These are phyloP conservation scores for Raffaelea ambrosiae DNA, from an alignment of 2,329 filamentous ascomycete genomes.

Conservation along the genomic window DNA sequence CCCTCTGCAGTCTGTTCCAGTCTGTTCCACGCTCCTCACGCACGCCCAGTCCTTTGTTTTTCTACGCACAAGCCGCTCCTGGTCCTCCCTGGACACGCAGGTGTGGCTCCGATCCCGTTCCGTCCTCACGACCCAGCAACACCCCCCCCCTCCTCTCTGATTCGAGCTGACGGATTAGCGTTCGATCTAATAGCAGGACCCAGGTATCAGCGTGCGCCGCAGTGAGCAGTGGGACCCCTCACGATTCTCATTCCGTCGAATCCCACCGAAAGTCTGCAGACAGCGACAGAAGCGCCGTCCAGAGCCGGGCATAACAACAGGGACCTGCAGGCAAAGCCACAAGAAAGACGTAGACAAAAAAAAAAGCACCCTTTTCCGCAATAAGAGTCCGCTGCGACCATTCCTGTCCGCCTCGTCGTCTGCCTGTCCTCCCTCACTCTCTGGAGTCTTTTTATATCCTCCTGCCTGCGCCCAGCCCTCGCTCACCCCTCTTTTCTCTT, in stretches of 20 bases:
- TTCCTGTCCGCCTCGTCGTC: neutral
- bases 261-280: conserved; percentile 8
- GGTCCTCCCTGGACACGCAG: neutral
- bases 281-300: no score
- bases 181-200: neutral
- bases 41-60: neutral
- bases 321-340: neutral
- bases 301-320: no score
- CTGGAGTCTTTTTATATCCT: neutral
- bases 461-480: neutral
- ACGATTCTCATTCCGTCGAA: conserved; percentile 7
- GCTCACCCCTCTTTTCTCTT: neutral
- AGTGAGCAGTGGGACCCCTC: conserved; percentile 1
- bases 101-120: neutral
- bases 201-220: no score
- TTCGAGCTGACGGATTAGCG: conserved; percentile 5
- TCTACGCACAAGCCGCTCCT: neutral
- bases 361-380: neutral
- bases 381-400: neutral
- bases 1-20: neutral
- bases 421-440: neutral
- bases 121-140: neutral
- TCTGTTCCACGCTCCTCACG: neutral
- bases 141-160: neutral
- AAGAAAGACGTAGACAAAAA: no score